Percentiles rank a stretch among this genome's conserved stretches.
Evolutionary conservation across 768 basidiomycete species (phyloP).

Genomic region (Tylopilus sp.): DNA sequence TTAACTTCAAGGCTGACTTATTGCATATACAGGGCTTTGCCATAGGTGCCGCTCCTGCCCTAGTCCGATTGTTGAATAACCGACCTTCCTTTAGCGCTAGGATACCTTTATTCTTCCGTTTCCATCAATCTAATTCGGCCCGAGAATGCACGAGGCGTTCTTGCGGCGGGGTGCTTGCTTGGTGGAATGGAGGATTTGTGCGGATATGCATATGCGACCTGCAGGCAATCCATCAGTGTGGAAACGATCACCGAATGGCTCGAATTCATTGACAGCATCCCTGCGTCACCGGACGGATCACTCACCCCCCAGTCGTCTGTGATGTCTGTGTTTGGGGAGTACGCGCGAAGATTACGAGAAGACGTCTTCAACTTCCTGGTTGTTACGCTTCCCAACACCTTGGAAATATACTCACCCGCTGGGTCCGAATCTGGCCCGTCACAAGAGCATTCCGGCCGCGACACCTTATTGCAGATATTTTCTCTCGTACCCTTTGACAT

Average conservation of each 20-base stretch:
- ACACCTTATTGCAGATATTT: constrained; percentile 70
- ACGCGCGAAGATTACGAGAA: constrained; percentile 70
- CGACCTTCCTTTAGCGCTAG: constrained; percentile 51
- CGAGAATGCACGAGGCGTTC: constrained; percentile 79
- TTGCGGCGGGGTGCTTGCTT: constrained; percentile 80
- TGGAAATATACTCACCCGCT: constrained; percentile 50
- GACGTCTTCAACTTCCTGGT: constrained; percentile 79
- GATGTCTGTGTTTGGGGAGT: constrained; percentile 69
- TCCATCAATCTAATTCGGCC: constrained; percentile 67
- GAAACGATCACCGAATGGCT: constrained; percentile 78
- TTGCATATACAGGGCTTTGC: constrained; percentile 57
- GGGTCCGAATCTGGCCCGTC: constrained; percentile 37
- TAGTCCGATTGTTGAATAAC: constrained; percentile 18
- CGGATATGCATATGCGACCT: constrained; percentile 72
- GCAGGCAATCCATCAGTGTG: constrained; percentile 70
- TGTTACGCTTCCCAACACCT: constrained; percentile 63
- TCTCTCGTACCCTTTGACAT: constrained; percentile 82
- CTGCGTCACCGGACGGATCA: constrained; percentile 47
- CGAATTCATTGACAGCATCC: constrained; percentile 63
- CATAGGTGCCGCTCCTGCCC: constrained; percentile 48
- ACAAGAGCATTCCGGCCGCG: constrained; percentile 47
- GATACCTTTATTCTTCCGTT: constrained; percentile 74
- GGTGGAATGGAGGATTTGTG: constrained; percentile 87
- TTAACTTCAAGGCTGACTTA: constrained; percentile 15
- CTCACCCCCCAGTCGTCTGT: constrained; percentile 41